Percentiles rank a stretch among this genome's conserved stretches.
phyloP scores from a whole-genome alignment of 257 asterid species.

The Scutellaria barbata region DNA sequence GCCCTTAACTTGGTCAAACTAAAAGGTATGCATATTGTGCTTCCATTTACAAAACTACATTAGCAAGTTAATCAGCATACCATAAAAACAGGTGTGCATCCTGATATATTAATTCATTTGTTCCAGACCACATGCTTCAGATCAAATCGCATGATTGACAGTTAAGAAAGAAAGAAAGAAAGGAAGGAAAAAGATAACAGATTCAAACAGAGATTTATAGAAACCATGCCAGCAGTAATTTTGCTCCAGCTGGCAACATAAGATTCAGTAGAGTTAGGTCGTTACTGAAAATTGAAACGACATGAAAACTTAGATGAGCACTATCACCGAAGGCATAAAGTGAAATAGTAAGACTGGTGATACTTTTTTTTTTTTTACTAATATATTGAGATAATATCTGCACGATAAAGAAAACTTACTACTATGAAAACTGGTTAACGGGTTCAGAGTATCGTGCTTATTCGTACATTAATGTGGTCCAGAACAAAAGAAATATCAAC shows the following conservation, averaged over 20 bases:
- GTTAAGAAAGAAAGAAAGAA: background rate
- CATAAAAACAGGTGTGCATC: background rate
- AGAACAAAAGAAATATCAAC: background rate
- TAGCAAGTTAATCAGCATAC: slow-evolving; percentile 1
- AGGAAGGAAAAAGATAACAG: background rate
- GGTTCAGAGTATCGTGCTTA: background rate
- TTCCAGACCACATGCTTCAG: background rate
- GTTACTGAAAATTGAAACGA: slow-evolving; percentile 10
- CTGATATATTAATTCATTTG: background rate
- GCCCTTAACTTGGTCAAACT: slow-evolving; percentile 17
- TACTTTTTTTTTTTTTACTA: background rate
- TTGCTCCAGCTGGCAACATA: background rate
- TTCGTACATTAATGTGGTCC: slow-evolving; percentile 1
- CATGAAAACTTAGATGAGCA: slow-evolving; percentile 18
- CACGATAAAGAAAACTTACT: slow-evolving; percentile 6
- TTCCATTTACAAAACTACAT: background rate
- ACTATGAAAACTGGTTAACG: background rate
- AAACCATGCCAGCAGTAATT: background rate
- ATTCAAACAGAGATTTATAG: background rate
- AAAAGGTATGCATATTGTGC: background rate
- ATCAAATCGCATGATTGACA: background rate
- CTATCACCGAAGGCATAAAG: background rate
- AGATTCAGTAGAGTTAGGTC: background rate
- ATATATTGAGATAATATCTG: background rate
- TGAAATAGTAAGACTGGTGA: background rate